phyloP scores from a whole-genome alignment of 2,329 filamentous ascomycete species.

The Sarocladiaceae sp. region DNA sequence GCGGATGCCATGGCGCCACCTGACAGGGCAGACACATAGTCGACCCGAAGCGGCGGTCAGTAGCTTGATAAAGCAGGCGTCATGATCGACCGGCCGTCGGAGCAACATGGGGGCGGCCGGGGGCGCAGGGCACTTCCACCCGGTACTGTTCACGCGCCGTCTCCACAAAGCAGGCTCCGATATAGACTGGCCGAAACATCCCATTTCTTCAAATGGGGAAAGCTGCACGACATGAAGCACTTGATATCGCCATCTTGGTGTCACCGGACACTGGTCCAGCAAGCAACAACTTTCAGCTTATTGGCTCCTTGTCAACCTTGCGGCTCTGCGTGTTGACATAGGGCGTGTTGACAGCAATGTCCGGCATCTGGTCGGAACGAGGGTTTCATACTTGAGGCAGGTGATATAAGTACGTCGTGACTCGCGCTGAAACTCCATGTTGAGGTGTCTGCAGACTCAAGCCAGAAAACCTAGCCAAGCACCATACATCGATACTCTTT shows the following conservation, averaged over 20 bases:
- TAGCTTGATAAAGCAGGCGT: not conserved
- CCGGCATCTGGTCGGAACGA: not conserved
- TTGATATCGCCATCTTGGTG: not conserved
- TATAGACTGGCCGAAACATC: not conserved
- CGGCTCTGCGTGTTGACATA: constrained; percentile 4
- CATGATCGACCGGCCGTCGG: constrained; percentile 3
- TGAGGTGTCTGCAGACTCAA: too few relatives aligned
- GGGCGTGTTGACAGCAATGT: not conserved
- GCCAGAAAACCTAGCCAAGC: too few relatives aligned
- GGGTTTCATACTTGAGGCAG: not conserved
- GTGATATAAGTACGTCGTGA: constrained; percentile 1
- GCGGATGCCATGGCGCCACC: not conserved
- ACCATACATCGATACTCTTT: too few relatives aligned
- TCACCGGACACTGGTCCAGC: not conserved
- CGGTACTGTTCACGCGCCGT: not conserved
- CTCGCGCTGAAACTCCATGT: not conserved
- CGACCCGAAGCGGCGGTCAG: not conserved
- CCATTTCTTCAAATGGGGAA: constrained; percentile 6
- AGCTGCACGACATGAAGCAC: constrained; percentile 6
- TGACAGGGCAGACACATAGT: not conserved
- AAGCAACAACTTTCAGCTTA: not conserved
- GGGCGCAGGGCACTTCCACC: not conserved
- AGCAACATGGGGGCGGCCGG: constrained; percentile 2
- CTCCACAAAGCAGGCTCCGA: not conserved
- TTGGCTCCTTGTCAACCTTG: constrained; percentile 3